These are phyloP conservation scores for Calonectria honghensis DNA, from an alignment of 2,329 filamentous ascomycete genomes.

Conservation along the genomic window DNA sequence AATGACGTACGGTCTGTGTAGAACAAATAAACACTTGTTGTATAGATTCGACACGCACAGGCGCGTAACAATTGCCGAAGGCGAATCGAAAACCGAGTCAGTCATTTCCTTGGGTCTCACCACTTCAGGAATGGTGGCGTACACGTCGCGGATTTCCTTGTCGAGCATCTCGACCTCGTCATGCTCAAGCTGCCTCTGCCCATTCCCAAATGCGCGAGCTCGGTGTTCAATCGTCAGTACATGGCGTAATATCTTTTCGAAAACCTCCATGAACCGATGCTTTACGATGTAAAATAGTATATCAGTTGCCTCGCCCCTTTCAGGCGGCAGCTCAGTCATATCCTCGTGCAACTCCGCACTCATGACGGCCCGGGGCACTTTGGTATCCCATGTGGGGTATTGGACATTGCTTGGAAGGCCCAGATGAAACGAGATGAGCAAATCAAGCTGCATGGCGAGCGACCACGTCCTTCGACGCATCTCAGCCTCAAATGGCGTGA, in stretches of 20 bases:
- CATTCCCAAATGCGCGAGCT: background rate
- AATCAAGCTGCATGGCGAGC: slow-evolving; percentile 23
- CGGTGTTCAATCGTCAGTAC: background rate
- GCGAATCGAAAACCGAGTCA: slow-evolving; percentile 12
- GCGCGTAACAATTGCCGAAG: slow-evolving; percentile 10
- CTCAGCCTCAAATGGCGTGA: slow-evolving; percentile 12
- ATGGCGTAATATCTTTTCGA: slow-evolving; percentile 13
- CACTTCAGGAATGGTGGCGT: background rate
- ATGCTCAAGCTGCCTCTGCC: background rate
- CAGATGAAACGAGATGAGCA: slow-evolving; percentile 17
- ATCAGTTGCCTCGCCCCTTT: slow-evolving; percentile 12
- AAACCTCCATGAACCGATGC: slow-evolving; percentile 15
- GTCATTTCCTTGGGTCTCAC: background rate
- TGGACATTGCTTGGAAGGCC: slow-evolving; percentile 18
- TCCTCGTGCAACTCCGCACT: background rate
- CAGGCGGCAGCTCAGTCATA: slow-evolving; percentile 14
- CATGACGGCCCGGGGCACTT: slow-evolving; percentile 12
- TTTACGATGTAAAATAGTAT: slow-evolving; percentile 21
- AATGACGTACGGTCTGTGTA: slow-evolving; percentile 2
- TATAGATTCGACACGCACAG: slow-evolving; percentile 20
- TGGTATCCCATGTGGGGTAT: slow-evolving; percentile 22
- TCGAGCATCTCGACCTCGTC: background rate
- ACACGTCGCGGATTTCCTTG: background rate
- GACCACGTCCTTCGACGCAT: slow-evolving; percentile 28
- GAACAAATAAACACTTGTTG: slow-evolving; percentile 17